Evolutionary conservation across 352 stramenopile species (phyloP).

Genomic region (Phytopythium ostracodes): DNA sequence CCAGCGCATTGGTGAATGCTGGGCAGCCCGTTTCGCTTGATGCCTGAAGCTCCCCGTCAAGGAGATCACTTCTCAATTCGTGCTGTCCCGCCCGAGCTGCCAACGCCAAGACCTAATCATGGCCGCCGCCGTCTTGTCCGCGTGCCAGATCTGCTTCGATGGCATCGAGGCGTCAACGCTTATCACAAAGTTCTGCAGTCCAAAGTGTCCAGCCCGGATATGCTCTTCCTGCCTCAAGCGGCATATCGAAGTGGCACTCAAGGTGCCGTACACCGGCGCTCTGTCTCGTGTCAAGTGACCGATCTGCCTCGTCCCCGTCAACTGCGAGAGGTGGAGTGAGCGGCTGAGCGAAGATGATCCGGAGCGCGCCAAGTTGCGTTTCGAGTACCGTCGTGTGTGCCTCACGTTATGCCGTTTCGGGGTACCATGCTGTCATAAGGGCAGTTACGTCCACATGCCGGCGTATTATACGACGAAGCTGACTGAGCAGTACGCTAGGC

Average conservation of each 20-base stretch:
- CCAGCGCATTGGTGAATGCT: not conserved
- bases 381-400: conserved; percentile 13
- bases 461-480: conserved; percentile 8
- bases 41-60: not conserved
- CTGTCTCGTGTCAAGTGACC: conserved; percentile 39
- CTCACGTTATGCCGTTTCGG: conserved; percentile 23
- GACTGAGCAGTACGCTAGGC: not conserved
- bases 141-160: conserved; percentile 44
- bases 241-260: conserved; percentile 20
- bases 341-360: conserved; percentile 5
- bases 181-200: conserved; percentile 23
- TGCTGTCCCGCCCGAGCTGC: not conserved
- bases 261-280: conserved; percentile 29
- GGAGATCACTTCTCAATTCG: not conserved
- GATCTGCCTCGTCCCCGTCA: conserved; percentile 28
- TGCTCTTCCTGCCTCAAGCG: conserved; percentile 26
- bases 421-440: conserved; percentile 22
- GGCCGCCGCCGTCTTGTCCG: not conserved
- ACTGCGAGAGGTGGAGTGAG: conserved; percentile 20
- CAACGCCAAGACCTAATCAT: not conserved
- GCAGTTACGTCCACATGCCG: conserved; percentile 24
- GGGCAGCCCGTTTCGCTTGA: not conserved
- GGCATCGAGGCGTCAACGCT: not conserved
- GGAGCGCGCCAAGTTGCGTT: conserved; percentile 3
- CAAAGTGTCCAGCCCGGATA: conserved; percentile 22